Conservation (phyloP, 139 green algal species). For the Closterium sp. region DNA sequence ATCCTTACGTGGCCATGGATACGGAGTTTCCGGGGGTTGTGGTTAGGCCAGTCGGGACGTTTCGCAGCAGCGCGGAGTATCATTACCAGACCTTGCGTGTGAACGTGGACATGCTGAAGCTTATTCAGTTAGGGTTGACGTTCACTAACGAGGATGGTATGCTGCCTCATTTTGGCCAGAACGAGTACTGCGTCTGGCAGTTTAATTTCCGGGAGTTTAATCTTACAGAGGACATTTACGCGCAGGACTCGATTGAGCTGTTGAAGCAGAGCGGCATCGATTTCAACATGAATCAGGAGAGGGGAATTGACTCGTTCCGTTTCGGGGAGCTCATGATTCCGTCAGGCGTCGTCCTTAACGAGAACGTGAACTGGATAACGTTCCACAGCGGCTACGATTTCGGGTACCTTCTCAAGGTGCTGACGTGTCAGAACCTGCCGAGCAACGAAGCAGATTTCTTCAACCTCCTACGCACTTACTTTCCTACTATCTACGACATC, state of each 20-base stretch:
- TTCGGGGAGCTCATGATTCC: conserved; percentile 97
- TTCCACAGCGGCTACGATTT: conserved; percentile 97
- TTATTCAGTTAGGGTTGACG: conserved; percentile 98
- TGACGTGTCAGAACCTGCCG: conserved; percentile 87
- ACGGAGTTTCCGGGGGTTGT: conserved; percentile 97
- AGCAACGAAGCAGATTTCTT: conserved; percentile 90
- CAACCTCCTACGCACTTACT: conserved; percentile 77
- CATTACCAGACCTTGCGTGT: conserved; percentile 89
- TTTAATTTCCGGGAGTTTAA: conserved; percentile 99
- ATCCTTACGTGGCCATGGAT: conserved; percentile 96
- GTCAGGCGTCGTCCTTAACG: conserved; percentile 93
- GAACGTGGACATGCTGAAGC: conserved; percentile 99
- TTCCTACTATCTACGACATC: conserved; percentile 96
- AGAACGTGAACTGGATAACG: conserved; percentile 85
- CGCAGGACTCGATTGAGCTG: conserved; percentile 93
- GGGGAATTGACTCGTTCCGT: conserved; percentile 79
- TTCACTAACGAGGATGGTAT: conserved; percentile 89
- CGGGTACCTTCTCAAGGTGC: conserved; percentile 93
- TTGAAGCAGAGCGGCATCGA: conserved; percentile 95
- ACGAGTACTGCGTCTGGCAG: conserved; percentile 82
- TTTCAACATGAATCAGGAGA: conserved; percentile 81
- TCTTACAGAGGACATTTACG: conserved; percentile 92
- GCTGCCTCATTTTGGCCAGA: conserved; percentile 64
- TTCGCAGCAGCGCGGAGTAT: conserved; percentile 93
- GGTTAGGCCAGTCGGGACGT: conserved; percentile 88